Evolutionary conservation across 805 yeast genomes (phyloP), one percentile per base, ranked within the genome.

Genomic region (Pichia californica): DNA sequence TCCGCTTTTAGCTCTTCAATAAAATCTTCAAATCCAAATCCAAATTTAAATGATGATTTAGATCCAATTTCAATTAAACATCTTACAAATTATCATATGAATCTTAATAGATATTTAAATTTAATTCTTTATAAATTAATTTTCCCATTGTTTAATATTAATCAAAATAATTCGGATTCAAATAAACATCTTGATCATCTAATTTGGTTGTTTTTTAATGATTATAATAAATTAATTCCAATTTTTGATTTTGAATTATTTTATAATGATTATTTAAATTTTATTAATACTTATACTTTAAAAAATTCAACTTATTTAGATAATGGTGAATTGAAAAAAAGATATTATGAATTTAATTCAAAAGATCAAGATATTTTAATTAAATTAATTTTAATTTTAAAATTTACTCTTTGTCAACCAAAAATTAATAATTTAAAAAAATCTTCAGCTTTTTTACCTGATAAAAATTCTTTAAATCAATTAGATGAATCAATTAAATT

Each of bases 141-240:
- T n/a, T 53, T 61, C 36, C 67, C 67, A 8, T 45, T 61, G 19
- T 54, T 63, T 31, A 49, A 49, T 27, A 16, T 30, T 7, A 30
- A 37, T 20, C 30, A 27, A 25, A 27, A 20, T 15, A 19, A 29
- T 21, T 10, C 27, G 4, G 39, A 35, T 3, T 39, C 50, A 66
- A 69, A 53, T 25, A 59, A 53, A 38, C 62, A 61, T 43, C 48
- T 64, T 25, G 82, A 76, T 52, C 67, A 66, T 46, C 68, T 73
- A 42, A 66, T 76, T 19, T 61, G 64, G 52, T 67, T 73, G 32
- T 76, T 66, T 54, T 76, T 76, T 52, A 62, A 74, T 46, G 71
- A 74, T 54, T 73, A 72, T 55, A 76, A 76, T 58, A 68, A 71
- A 19, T 67, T 76, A 46, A 67, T 76, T 21, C 81, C 81, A 4